Evolutionary conservation across 73 alveolate genomes (phyloP).

Genomic region (Paramecium octaurelia): DNA sequence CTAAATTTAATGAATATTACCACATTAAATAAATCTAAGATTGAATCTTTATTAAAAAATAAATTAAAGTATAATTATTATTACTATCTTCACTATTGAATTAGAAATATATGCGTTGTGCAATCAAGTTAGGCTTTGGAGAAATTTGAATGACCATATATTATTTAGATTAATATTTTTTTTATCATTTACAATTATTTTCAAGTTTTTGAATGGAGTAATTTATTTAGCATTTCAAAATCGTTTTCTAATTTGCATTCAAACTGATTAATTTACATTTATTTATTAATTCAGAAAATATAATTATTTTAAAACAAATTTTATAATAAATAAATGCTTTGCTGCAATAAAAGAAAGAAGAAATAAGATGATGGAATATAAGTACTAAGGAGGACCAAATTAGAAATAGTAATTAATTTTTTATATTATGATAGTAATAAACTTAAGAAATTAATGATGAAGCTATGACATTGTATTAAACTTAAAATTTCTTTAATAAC

Average conservation of each 20-base stretch:
- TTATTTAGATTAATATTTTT: too few species aligned
- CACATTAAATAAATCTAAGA: too few species aligned
- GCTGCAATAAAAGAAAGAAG: constrained; percentile 2
- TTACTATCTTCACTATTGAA: not conserved
- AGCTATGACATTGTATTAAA: not conserved
- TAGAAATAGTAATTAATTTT: not conserved
- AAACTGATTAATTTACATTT: not conserved
- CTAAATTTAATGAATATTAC: too few species aligned
- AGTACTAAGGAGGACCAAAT: not conserved
- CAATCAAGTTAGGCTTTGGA: too few species aligned
- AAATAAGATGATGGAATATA: not conserved
- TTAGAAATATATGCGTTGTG: too few species aligned
- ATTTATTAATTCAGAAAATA: not conserved
- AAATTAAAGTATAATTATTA: too few species aligned
- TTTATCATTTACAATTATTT: not conserved
- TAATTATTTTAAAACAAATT: not conserved
- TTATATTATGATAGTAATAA: not conserved
- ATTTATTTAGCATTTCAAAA: not conserved
- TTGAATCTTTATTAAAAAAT: too few species aligned
- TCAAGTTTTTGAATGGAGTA: not conserved
- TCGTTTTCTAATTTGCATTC: not conserved
- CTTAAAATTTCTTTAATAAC: not conserved
- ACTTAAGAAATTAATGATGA: not conserved
- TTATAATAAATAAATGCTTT: not conserved
- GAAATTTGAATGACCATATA: too few species aligned